Percentiles rank a stretch among this genome's conserved stretches.
Conservation (phyloP, 352 stramenopile species). For the Blastocystis sp. region DNA sequence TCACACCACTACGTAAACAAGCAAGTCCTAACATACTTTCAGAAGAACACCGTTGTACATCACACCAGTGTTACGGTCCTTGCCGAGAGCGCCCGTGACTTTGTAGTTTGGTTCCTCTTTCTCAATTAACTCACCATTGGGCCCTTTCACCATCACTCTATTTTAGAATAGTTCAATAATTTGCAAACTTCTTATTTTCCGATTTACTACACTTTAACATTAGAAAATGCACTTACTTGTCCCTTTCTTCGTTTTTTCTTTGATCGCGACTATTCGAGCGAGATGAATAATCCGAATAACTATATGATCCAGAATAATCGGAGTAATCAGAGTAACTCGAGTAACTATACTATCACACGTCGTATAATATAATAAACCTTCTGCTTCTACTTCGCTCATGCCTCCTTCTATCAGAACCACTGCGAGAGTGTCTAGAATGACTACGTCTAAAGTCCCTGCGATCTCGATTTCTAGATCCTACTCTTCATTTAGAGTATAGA, state of each 20-base stretch:
- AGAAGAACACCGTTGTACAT: conserved; percentile 61
- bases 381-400: neutral
- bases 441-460: neutral
- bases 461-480: conserved; percentile 9
- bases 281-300: neutral
- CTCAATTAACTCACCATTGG: conserved; percentile 6
- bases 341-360: neutral
- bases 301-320: neutral
- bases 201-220: neutral
- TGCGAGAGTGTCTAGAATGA: neutral
- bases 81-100: conserved; percentile 17
- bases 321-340: conserved; percentile 30
- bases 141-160: conserved; percentile 31
- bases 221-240: neutral
- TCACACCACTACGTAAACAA: conserved; percentile 79
- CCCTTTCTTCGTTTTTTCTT: neutral
- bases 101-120: conserved; percentile 51
- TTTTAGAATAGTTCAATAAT: neutral
- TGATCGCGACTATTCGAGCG: neutral
- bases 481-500: neutral
- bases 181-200: neutral
- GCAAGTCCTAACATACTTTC: conserved; percentile 32
- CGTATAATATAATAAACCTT: neutral
- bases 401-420: neutral
- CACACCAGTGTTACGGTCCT: conserved; percentile 50